Base-by-base conservation (phyloP, 2,329 filamentous ascomycete species). In the Aaosphaeria pasadenensis region DNA sequence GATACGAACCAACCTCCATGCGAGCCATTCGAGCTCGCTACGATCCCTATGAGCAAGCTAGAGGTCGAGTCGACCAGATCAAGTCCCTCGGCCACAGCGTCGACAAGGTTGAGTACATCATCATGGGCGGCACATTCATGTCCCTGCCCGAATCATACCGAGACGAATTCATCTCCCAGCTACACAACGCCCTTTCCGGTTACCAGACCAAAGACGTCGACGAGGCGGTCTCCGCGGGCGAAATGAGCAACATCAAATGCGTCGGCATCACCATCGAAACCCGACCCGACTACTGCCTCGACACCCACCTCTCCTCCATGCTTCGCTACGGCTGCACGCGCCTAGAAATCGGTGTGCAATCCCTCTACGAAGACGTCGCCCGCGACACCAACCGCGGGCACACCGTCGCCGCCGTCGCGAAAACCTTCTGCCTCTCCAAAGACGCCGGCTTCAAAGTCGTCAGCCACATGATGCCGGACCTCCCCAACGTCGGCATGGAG, bases 111-210 rank as follows among this genome's bases (percentile, higher is more conserved):
- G 94, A 99, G 76, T 99, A 97, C 71, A 99, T 99, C 66, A 96
- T 99, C 68, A 99, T 99, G 94, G 94, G 94, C 51, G 94, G 94
- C 57, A 99, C 94, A 0, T 99, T 99, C 73, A 99, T 99, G 95
- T 97, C 92, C 3, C 74, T 99, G 29, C 81, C 92, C 6, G 85
- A 91, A 62, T 85, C 87, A 28, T 99, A 99, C 71, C 81, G 94
- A 30, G 89, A 99, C 52, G 85, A 89, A 48, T 99, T 99, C 63
- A 96, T 99, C 50, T 87, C 91, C 1, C 92, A 96, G 65, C 80
- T 99, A 44, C 94, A 99, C 74, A 99, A 99, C 66, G 94, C 94
- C 1, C 82, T 99, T 6, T 96, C 91, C 57, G 94, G 94, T 6
- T 99, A 99, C 67, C 90, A 95, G 63, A 95, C 91, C 0, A 87